These are phyloP conservation scores for Puccinia triticina DNA, from an alignment of 1,284 basidiomycete species.

Conservation along the genomic window DNA sequence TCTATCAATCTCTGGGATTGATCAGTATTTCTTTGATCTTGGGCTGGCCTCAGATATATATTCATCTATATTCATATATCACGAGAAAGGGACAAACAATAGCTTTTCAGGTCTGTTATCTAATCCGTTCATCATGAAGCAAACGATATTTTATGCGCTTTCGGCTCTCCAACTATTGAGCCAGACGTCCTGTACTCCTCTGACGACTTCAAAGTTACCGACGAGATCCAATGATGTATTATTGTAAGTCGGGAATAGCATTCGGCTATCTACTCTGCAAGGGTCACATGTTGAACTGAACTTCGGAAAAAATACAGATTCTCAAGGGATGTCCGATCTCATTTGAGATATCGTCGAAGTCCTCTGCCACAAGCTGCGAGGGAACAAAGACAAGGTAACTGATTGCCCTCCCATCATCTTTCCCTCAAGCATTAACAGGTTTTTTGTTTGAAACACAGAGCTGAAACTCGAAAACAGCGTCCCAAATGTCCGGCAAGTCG, in stretches of 20 bases:
- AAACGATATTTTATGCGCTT: neutral
- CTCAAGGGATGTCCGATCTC: neutral
- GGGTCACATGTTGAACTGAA: neutral
- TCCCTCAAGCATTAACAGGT: neutral
- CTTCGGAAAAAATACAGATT: neutral
- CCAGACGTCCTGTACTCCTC: neutral
- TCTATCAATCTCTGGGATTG: neutral
- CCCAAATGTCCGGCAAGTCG: neutral
- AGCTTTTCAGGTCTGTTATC: neutral
- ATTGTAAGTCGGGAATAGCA: neutral
- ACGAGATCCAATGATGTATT: neutral
- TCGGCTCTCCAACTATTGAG: constrained; percentile 4
- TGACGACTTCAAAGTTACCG: neutral
- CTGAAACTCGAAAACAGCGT: neutral
- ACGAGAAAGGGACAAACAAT: neutral
- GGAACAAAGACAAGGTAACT: neutral
- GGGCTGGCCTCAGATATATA: constrained; percentile 8
- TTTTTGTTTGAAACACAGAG: neutral
- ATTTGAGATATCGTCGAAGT: neutral
- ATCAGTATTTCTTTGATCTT: neutral
- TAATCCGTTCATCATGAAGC: neutral
- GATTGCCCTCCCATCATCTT: neutral
- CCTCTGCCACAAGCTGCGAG: neutral
- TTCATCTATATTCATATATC: neutral
- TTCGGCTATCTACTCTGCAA: neutral